phyloP scores from a whole-genome alignment of 805 yeast genomes.

The Starmerella etchellsii region DNA sequence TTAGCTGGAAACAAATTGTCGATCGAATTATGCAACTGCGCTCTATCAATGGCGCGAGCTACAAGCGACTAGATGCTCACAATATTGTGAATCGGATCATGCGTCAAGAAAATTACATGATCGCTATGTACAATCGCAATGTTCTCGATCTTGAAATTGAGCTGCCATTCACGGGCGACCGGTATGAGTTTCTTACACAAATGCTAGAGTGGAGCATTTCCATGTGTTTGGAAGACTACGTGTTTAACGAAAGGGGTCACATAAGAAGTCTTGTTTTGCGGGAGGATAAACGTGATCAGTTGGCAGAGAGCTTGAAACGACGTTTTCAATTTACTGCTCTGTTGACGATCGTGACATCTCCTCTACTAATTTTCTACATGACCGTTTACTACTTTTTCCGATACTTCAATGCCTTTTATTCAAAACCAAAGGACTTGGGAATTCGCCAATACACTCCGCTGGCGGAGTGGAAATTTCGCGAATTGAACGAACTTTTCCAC shows the following conservation, averaged over 20 bases:
- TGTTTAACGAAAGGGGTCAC: slow-evolving; percentile 75
- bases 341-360: slow-evolving; percentile 69
- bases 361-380: slow-evolving; percentile 74
- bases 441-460: slow-evolving; percentile 82
- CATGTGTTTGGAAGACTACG: slow-evolving; percentile 73
- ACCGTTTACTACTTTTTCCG: slow-evolving; percentile 72
- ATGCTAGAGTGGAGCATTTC: slow-evolving; percentile 92
- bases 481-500: slow-evolving; percentile 85
- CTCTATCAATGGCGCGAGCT: slow-evolving; percentile 30
- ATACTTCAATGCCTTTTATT: slow-evolving; percentile 83
- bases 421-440: slow-evolving; percentile 72
- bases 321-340: slow-evolving; percentile 81
- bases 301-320: slow-evolving; percentile 58
- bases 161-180: slow-evolving; percentile 32
- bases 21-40: slow-evolving; percentile 58
- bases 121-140: slow-evolving; percentile 73
- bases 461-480: slow-evolving; percentile 92
- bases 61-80: slow-evolving; percentile 69
- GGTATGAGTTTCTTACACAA: slow-evolving; percentile 47
- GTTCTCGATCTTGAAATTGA: slow-evolving; percentile 55
- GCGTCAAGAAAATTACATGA: slow-evolving; percentile 89
- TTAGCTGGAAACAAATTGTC: slow-evolving; percentile 83
- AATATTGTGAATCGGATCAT: slow-evolving; percentile 89
- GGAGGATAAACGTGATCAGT: slow-evolving; percentile 50
- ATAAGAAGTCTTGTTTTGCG: slow-evolving; percentile 57